Percentiles rank a stretch among this genome's conserved stretches.
These are phyloP conservation scores for Wakefieldia striispora DNA, from an alignment of 768 basidiomycete genomes.

Conservation along the genomic window DNA sequence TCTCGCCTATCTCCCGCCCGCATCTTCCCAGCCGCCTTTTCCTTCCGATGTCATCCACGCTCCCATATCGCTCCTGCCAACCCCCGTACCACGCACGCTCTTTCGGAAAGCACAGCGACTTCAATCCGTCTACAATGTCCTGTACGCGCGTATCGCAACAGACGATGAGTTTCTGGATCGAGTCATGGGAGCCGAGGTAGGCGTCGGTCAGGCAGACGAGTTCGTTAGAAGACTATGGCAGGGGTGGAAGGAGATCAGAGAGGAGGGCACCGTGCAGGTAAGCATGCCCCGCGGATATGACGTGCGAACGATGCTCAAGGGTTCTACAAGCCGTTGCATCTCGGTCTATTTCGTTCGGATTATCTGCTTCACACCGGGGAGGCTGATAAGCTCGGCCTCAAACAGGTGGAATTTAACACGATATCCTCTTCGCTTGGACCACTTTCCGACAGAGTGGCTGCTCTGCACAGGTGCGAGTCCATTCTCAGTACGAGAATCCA, in stretches of 20 bases:
- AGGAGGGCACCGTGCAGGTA: conserved; percentile 61
- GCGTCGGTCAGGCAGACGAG: conserved; percentile 79
- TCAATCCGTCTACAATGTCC: conserved; percentile 76
- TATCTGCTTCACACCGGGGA: conserved; percentile 74
- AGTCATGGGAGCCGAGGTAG: conserved; percentile 76
- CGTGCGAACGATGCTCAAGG: conserved; percentile 3
- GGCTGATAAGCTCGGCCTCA: conserved; percentile 45
- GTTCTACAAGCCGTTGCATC: conserved; percentile 62
- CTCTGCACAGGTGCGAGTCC: conserved; percentile 75
- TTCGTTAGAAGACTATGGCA: conserved; percentile 87
- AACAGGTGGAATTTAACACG: conserved; percentile 98
- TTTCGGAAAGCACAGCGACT: conserved; percentile 65
- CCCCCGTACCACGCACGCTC: conserved; percentile 73
- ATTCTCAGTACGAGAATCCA: not conserved
- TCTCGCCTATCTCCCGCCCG: conserved; percentile 73
- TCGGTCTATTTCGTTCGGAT: conserved; percentile 93
- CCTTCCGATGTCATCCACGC: conserved; percentile 85
- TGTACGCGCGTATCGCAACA: conserved; percentile 82
- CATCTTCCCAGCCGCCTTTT: conserved; percentile 40
- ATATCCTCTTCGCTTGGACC: conserved; percentile 90
- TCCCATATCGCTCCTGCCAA: conserved; percentile 84
- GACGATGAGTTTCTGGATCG: conserved; percentile 78
- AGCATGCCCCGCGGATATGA: not conserved
- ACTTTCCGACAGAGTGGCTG: conserved; percentile 63
- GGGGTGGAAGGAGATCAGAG: conserved; percentile 76